Conservation (phyloP, 345 rosid genomes). For the Streptanthus diversifolius region DNA sequence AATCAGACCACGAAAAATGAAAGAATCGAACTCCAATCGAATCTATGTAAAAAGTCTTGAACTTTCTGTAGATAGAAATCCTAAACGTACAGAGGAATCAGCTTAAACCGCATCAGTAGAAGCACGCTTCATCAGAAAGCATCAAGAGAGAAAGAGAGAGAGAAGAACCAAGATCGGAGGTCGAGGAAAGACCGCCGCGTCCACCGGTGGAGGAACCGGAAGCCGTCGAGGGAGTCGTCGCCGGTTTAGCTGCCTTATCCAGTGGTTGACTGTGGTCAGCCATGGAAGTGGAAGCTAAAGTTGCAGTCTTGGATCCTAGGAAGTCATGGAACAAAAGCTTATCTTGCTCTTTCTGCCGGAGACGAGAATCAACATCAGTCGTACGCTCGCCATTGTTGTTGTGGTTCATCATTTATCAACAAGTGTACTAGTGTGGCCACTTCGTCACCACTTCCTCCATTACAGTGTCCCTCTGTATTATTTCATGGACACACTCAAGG, state of each 20-base stretch:
- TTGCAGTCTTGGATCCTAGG: conserved; percentile 58
- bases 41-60: background rate
- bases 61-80: conserved; percentile 20
- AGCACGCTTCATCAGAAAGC: background rate
- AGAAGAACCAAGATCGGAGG: conserved; percentile 88
- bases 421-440: conserved; percentile 42
- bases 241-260: conserved; percentile 27
- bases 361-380: conserved; percentile 22
- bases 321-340: conserved; percentile 85
- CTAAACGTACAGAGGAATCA: conserved; percentile 12
- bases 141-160: conserved; percentile 14
- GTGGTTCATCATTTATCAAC: conserved; percentile 43
- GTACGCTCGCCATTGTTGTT: conserved; percentile 28
- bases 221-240: conserved; percentile 47
- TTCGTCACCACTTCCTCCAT: conserved; percentile 41
- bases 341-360: conserved; percentile 36
- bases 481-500: conserved; percentile 28
- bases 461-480: conserved; percentile 25
- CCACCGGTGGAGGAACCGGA: conserved; percentile 57
- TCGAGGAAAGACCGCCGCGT: conserved; percentile 59
- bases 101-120: background rate
- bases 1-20: background rate
- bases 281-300: conserved; percentile 41
- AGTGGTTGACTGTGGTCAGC: conserved; percentile 36
- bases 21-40: conserved; percentile 17